Percentiles rank a stretch among this genome's conserved stretches.
phyloP scores from a whole-genome alignment of 2,329 filamentous ascomycete genomes.

The Coleophoma crateriformis region DNA sequence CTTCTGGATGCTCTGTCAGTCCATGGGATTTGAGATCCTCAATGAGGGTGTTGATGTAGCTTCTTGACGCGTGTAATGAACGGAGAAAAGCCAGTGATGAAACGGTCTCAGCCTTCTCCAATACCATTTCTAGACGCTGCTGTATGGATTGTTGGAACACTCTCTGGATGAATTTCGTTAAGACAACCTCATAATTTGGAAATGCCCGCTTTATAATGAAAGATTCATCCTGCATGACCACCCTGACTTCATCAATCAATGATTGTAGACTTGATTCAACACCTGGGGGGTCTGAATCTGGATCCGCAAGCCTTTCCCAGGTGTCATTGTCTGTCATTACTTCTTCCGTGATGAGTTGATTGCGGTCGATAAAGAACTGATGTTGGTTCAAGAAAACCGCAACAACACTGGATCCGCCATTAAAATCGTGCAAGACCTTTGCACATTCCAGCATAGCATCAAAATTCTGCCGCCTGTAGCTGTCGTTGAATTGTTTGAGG shows the following conservation, averaged over 20 bases:
- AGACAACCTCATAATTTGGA: conserved; percentile 90
- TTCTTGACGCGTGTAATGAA: conserved; percentile 83
- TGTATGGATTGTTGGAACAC: conserved; percentile 98
- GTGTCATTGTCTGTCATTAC: conserved; percentile 50
- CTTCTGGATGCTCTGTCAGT: conserved; percentile 89
- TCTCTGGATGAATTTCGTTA: conserved; percentile 88
- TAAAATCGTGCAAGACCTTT: conserved; percentile 90
- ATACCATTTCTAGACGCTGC: conserved; percentile 88
- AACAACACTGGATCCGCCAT: conserved; percentile 90
- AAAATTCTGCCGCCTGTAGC: conserved; percentile 91
- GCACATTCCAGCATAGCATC: conserved; percentile 98
- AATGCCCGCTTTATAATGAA: conserved; percentile 96
- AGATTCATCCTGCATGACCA: conserved; percentile 95
- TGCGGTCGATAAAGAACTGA: conserved; percentile 97
- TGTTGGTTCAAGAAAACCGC: conserved; percentile 97
- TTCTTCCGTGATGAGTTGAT: conserved; percentile 77
- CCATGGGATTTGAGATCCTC: conserved; percentile 94
- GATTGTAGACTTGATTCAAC: conserved; percentile 91
- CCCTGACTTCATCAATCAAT: conserved; percentile 86
- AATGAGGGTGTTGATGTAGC: conserved; percentile 80
- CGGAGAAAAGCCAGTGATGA: conserved; percentile 89
- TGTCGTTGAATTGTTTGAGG: conserved; percentile 93
- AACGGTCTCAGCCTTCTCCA: conserved; percentile 88
- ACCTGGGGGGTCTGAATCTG: conserved; percentile 84
- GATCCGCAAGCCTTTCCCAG: conserved; percentile 91